Percentiles rank a stretch among this genome's conserved stretches.
These are phyloP conservation scores for Lomentospora prolificans DNA, from an alignment of 2,329 filamentous ascomycete genomes.

Conservation along the genomic window DNA sequence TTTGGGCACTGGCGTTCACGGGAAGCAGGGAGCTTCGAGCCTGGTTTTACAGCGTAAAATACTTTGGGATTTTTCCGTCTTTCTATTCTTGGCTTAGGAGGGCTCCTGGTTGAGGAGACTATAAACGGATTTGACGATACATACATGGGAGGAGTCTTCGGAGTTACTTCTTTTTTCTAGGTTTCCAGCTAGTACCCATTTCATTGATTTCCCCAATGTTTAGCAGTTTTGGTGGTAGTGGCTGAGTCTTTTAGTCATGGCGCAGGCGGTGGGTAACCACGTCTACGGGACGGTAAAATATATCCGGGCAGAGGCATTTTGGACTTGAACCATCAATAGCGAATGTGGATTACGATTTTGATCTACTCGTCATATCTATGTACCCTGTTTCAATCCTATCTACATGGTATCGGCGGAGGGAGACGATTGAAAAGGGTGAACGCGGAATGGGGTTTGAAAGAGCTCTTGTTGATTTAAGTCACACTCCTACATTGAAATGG, in stretches of 20 bases:
- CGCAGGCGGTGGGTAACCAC: not conserved
- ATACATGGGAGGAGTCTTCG: constrained; percentile 8
- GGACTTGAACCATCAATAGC: not conserved
- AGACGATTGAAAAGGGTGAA: too few relatives aligned
- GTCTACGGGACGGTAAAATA: not conserved
- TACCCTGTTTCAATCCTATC: too few relatives aligned
- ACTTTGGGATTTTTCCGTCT: not conserved
- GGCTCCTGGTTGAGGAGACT: not conserved
- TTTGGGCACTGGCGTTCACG: not conserved
- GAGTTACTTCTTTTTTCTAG: constrained; percentile 4
- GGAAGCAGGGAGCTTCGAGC: not conserved
- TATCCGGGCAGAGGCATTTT: not conserved
- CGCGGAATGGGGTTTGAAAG: too few relatives aligned
- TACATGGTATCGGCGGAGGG: too few relatives aligned
- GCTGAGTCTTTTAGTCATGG: too few relatives aligned
- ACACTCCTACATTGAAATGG: too few relatives aligned
- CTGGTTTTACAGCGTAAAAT: not conserved
- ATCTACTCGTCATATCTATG: not conserved
- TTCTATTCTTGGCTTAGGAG: not conserved
- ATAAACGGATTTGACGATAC: not conserved
- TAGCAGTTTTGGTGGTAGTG: not conserved
- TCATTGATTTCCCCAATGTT: not conserved
- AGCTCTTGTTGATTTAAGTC: too few relatives aligned
- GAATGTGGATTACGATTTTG: not conserved
- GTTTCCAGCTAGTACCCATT: too few relatives aligned